A percentile compares a stretch with the other conserved stretches of the same genome.
phyloP scores from a whole-genome alignment of 1,284 basidiomycete genomes.

The Earliella scabrosa region DNA sequence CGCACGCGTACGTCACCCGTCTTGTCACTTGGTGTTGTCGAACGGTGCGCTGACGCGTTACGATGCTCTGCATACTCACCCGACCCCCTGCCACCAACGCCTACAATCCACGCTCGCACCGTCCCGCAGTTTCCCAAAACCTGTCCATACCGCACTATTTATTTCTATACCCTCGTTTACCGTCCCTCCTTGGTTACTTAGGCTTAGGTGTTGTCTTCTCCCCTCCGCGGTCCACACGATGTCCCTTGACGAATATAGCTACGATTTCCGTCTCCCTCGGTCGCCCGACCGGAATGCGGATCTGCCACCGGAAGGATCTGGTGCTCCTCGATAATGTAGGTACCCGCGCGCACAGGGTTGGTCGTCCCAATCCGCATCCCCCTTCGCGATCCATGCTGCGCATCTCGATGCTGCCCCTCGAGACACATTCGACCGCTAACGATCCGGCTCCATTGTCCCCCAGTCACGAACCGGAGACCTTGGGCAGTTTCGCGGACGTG shows the following conservation, averaged over 20 bases:
- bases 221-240: slow-evolving; percentile 18
- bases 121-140: slow-evolving; percentile 16
- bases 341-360: too few species aligned
- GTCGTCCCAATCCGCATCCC: neutral
- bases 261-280: slow-evolving; percentile 8
- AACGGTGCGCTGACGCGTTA: slow-evolving; percentile 1
- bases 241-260: slow-evolving; percentile 29
- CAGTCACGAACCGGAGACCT: too few species aligned
- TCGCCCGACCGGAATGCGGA: neutral
- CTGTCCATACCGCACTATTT: slow-evolving; percentile 25
- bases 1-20: slow-evolving; percentile 22
- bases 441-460: too few species aligned
- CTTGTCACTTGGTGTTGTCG: neutral
- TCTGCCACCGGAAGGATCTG: neutral
- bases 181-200: slow-evolving; percentile 13
- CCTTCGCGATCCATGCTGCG: too few species aligned
- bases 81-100: neutral
- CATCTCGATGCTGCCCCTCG: too few species aligned
- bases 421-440: too few species aligned
- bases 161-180: slow-evolving; percentile 25
- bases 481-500: too few species aligned
- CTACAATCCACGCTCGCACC: too few species aligned
- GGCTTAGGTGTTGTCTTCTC: slow-evolving; percentile 15
- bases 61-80: neutral
- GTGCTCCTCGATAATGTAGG: neutral